phyloP scores from a whole-genome alignment of 2,329 filamentous ascomycete genomes.

The Dactylellina drechsleri region DNA sequence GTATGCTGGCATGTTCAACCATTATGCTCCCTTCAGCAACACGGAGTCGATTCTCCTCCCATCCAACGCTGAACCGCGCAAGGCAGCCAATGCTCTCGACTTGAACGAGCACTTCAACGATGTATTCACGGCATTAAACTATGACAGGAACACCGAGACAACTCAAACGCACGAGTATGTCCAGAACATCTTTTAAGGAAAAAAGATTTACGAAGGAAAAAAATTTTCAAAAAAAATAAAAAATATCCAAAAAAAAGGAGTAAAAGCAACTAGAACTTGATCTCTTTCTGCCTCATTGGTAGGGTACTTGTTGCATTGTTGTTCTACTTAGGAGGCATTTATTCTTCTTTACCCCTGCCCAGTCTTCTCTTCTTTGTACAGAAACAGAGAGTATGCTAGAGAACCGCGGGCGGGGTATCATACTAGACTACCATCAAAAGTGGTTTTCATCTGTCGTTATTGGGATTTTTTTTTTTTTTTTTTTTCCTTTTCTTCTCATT shows the following conservation, averaged over 20 bases:
- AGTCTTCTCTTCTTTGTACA: conserved; percentile 44
- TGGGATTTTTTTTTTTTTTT: conserved; percentile 17
- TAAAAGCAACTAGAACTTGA: background rate
- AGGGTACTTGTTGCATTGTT: too few relatives aligned
- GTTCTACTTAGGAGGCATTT: too few relatives aligned
- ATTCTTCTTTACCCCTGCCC: conserved; percentile 12
- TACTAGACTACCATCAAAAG: conserved; percentile 14
- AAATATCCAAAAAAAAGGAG: background rate
- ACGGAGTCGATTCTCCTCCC: conserved; percentile 40
- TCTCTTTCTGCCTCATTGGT: too few relatives aligned
- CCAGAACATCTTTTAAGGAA: conserved; percentile 27
- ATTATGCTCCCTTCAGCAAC: conserved; percentile 22
- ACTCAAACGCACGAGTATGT: conserved; percentile 31
- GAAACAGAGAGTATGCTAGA: conserved; percentile 24
- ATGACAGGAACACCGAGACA: conserved; percentile 31
- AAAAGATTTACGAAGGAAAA: background rate
- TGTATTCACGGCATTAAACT: conserved; percentile 44
- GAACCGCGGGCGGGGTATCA: conserved; percentile 36
- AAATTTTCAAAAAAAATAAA: background rate
- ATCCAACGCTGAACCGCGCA: conserved; percentile 39
- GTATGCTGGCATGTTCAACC: conserved; percentile 19
- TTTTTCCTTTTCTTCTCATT: background rate
- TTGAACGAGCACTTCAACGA: conserved; percentile 44
- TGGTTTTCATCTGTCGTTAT: conserved; percentile 44
- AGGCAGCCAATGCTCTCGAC: conserved; percentile 36